phyloP scores from a whole-genome alignment of 306 rosid genomes.

The Hippophae rhamnoides region DNA sequence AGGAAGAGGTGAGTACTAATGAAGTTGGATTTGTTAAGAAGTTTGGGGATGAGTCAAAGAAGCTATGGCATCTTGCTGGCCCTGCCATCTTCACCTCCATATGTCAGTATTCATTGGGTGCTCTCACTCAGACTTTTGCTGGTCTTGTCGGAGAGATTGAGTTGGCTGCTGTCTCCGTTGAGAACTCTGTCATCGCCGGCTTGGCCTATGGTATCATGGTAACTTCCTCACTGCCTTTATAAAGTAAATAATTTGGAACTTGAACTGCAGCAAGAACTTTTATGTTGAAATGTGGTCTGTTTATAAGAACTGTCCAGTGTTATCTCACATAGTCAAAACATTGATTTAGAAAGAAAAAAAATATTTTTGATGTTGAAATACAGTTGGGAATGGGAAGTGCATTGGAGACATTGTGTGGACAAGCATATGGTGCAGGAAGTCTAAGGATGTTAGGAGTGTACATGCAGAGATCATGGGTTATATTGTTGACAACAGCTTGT shows the following conservation, averaged over 20 bases:
- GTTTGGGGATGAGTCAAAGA: slow-evolving; percentile 29
- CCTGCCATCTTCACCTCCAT: slow-evolving; percentile 51
- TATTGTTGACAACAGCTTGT: slow-evolving; percentile 37
- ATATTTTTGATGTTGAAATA: slow-evolving; percentile 1
- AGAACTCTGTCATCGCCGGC: slow-evolving; percentile 60
- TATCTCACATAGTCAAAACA: no score
- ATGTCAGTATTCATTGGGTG: slow-evolving; percentile 55
- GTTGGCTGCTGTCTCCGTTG: slow-evolving; percentile 67
- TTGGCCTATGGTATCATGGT: slow-evolving; percentile 67
- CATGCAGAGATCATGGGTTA: slow-evolving; percentile 88
- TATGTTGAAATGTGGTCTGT: no score
- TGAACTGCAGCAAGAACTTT: no score
- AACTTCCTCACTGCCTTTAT: background rate
- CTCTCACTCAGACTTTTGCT: slow-evolving; percentile 48
- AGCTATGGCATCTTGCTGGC: slow-evolving; percentile 42
- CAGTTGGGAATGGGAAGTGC: slow-evolving; percentile 92
- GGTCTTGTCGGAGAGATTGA: slow-evolving; percentile 42
- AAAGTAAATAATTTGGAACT: no score
- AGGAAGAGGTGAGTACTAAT: slow-evolving; percentile 4
- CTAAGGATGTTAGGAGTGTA: slow-evolving; percentile 59
- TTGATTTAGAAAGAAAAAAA: no score
- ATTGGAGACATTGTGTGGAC: slow-evolving; percentile 72
- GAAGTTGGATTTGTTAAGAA: slow-evolving; percentile 2
- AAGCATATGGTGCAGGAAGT: slow-evolving; percentile 73
- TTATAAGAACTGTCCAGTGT: no score